Evolutionary conservation across 108 stramenopile species (phyloP), one percentile per base, ranked within the genome.

Genomic region (Thalassiosira profunda): DNA sequence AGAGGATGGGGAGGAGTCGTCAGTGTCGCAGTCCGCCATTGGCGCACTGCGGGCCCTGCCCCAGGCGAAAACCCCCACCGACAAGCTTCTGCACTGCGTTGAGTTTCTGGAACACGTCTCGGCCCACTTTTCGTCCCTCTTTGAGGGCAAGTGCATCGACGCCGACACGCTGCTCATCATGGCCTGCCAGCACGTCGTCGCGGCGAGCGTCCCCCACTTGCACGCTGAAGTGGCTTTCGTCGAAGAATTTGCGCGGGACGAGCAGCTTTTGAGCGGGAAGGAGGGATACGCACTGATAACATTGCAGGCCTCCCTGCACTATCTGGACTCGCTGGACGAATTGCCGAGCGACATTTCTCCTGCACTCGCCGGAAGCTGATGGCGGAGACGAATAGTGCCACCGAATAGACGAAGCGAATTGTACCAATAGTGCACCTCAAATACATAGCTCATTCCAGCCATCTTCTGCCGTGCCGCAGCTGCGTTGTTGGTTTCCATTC

Each of bases 261-360:
- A 91, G 55, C 89, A 91, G 40, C 64, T 95, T 18, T 61, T 91
- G 7, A 82, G 85, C 14, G 94, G 94, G 1, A 87, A 85, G 58
- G 94, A 95, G 76, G 94, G 94, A 6, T 95, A 95, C 65, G 85
- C 91, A 8, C 65, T 95, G 14, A 90, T 92, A 2, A 95, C 91
- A 14, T 46, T 95, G 18, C 91, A 92, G 58, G 94, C 94, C 42
- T 85, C 91, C 0, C 53, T 95, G 17, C 91, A 95, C 72, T 92
- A 91, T 58, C 63, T 95, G 15, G 87, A 90, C 67, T 64, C 86
- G 25, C 68, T 88, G 42, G 59, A 69, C 26, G 76, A 89, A 56
- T 84, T 91, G 21, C 62, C 76, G 6, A 45, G 47, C 30, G 88
- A 89, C 45, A 79, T 93, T 33, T 88, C 64, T 57, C 47, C 42